Base-by-base conservation (phyloP, 352 stramenopile genomes). In the Globisporangium irregulare region DNA sequence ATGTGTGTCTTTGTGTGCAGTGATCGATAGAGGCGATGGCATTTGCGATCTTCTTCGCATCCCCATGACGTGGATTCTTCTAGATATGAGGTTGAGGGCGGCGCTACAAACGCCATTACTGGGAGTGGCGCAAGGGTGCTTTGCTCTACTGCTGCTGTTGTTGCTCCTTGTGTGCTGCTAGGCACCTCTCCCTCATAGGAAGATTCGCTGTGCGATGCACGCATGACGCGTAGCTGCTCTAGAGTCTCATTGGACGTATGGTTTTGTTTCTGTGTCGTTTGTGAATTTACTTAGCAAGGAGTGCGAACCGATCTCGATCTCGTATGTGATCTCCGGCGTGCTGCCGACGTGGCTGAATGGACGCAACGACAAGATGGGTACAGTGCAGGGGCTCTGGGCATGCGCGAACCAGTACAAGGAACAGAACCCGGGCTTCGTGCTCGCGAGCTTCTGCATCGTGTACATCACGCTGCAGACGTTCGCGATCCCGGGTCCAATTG, bases 381-480 rank as follows among this genome's bases (percentile, higher is more conserved):
- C 87, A 6, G 87, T 94, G 3, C 76, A 87, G 36, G 82, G 82
- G 1, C 73, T 95, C 0, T 95, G 87, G 87, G 70, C 76, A 38
- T 95, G 87, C 65, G 80, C 87, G 34, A 88, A 70, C 63, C 76
- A 90, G 69, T 95, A 95, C 77, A 90, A 90, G 34, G 71, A 86
- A 43, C 80, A 91, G 65, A 76, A 95, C 65, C 68, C 86, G 12
- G 77, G 60, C 58, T 93, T 92, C 70, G 87, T 94, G 51, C 72
- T 94, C 46, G 73, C 78, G 46, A 93, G 86, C 71, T 95, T 93
- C 67, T 93, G 82, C 65, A 73, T 95, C 68, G 86, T 94, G 38
- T 97, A 97, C 76, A 90, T 97, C 58, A 59, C 80, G 38, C 68
- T 97, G 51, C 89, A 97, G 76, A 91, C 89, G 5, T 97, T 95